A percentile compares a stretch with the other conserved stretches of the same genome.
Conservation (phyloP, 1,284 basidiomycete species). For the Trichosporon inkin region DNA sequence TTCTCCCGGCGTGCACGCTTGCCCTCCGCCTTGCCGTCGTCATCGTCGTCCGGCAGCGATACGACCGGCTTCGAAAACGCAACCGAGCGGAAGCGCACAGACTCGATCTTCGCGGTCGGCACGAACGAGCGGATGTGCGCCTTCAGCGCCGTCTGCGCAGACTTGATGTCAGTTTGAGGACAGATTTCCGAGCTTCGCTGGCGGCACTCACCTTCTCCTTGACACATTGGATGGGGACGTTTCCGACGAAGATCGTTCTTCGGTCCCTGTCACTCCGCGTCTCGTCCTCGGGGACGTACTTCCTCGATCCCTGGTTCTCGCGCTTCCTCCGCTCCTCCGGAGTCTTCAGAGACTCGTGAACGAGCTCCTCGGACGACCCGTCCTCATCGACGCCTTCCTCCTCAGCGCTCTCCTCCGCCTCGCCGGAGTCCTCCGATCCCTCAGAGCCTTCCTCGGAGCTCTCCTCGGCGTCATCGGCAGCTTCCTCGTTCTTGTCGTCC, state of each 20-base stretch:
- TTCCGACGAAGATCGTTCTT: slow-evolving; percentile 91
- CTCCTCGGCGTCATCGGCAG: slow-evolving; percentile 26
- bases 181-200: neutral
- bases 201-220: slow-evolving; percentile 63
- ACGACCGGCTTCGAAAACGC: slow-evolving; percentile 73
- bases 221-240: slow-evolving; percentile 71
- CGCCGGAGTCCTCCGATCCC: slow-evolving; percentile 22
- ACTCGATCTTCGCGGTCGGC: slow-evolving; percentile 71
- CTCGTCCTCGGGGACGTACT: slow-evolving; percentile 62
- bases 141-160: slow-evolving; percentile 7
- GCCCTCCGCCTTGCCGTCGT: slow-evolving; percentile 31
- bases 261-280: slow-evolving; percentile 65
- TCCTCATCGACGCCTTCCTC: slow-evolving; percentile 23
- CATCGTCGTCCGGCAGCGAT: slow-evolving; percentile 49
- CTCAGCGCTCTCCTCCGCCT: slow-evolving; percentile 30
- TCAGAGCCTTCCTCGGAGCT: neutral
- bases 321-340: slow-evolving; percentile 18
- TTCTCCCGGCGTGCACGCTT: slow-evolving; percentile 48
- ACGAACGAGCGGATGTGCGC: slow-evolving; percentile 66
- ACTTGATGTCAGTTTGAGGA: neutral
- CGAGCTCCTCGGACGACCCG: slow-evolving; percentile 31
- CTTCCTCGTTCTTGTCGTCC: slow-evolving; percentile 25
- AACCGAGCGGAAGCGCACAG: slow-evolving; percentile 82
- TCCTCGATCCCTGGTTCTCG: slow-evolving; percentile 31
- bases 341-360: slow-evolving; percentile 48